Percentiles rank a stretch among this genome's conserved stretches.
phyloP scores from a whole-genome alignment of 331 rosid genomes.

The Stylosanthes scabra region DNA sequence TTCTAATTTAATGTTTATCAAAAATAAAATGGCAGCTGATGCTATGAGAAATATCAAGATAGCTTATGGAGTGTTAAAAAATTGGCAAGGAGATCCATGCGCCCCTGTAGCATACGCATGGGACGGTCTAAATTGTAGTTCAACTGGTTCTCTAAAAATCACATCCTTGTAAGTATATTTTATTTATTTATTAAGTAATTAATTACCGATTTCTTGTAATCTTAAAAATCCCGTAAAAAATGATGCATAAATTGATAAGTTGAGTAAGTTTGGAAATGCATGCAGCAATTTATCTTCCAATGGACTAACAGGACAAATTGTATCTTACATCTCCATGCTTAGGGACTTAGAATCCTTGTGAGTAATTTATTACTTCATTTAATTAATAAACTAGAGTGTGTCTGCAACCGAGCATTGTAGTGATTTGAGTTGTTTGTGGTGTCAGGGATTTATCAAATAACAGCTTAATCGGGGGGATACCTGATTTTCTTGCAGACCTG shows the following conservation, averaged over 20 bases:
- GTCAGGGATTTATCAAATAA: conserved; percentile 71
- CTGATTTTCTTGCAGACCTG: conserved; percentile 51
- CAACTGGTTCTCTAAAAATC: conserved; percentile 43
- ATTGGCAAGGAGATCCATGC: conserved; percentile 81
- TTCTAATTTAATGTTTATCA: too few species aligned
- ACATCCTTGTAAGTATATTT: conserved; percentile 44
- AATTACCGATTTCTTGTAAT: too few species aligned
- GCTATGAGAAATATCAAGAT: conserved; percentile 53
- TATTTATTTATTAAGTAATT: too few species aligned
- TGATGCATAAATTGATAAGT: too few species aligned
- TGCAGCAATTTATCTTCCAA: conserved; percentile 52
- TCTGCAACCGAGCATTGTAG: too few species aligned
- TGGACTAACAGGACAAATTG: conserved; percentile 52
- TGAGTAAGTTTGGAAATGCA: not conserved
- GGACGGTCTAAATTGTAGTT: conserved; percentile 58
- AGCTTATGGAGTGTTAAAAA: conserved; percentile 40
- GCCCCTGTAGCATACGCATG: conserved; percentile 51
- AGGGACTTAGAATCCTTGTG: conserved; percentile 50
- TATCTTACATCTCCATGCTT: conserved; percentile 41
- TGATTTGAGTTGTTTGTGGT: too few species aligned
- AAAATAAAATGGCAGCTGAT: conserved; percentile 42
- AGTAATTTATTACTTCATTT: conserved; percentile 17
- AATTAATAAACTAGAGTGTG: too few species aligned
- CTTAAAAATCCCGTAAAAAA: too few species aligned
- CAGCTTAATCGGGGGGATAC: conserved; percentile 51